Evolutionary conservation across 2,329 filamentous ascomycete genomes (phyloP).

Genomic region (Plectosphaerella plurivora): DNA sequence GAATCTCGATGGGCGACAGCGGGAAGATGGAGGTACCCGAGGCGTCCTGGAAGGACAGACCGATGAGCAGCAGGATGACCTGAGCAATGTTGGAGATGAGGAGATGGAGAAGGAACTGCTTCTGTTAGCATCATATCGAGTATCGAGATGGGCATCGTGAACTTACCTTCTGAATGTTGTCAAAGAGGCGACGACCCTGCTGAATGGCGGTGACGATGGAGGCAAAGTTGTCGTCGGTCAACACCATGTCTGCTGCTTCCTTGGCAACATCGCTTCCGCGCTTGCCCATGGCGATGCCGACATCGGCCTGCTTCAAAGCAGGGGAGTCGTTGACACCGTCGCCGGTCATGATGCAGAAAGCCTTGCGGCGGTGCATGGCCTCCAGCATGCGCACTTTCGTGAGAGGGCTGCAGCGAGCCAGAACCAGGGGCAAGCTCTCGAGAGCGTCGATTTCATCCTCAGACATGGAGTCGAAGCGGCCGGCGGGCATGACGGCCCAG

Average conservation of each 20-base stretch:
- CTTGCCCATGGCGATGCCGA: slow-evolving; percentile 72
- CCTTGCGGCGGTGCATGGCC: slow-evolving; percentile 63
- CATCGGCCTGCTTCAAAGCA: slow-evolving; percentile 67
- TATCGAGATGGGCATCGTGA: not conserved
- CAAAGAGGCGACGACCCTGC: slow-evolving; percentile 64
- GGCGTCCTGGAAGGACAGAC: slow-evolving; percentile 62
- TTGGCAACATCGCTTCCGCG: slow-evolving; percentile 70
- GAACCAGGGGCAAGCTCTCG: slow-evolving; percentile 58
- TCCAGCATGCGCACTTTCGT: slow-evolving; percentile 75
- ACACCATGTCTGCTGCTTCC: slow-evolving; percentile 81
- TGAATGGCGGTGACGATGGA: slow-evolving; percentile 71
- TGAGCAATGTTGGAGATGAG: slow-evolving; percentile 68
- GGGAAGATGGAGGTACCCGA: slow-evolving; percentile 61
- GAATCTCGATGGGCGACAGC: slow-evolving; percentile 66
- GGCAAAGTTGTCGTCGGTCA: slow-evolving; percentile 86
- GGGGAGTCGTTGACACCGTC: slow-evolving; percentile 74
- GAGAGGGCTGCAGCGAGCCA: slow-evolving; percentile 64
- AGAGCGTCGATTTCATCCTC: slow-evolving; percentile 60
- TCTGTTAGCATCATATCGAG: not conserved
- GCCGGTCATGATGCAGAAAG: slow-evolving; percentile 71
- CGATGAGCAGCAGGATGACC: slow-evolving; percentile 64
- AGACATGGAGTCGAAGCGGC: slow-evolving; percentile 57
- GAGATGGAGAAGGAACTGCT: slow-evolving; percentile 57
- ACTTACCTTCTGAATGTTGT: slow-evolving; percentile 68
- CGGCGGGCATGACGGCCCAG: slow-evolving; percentile 55